A percentile compares a stretch with the other conserved stretches of the same genome.
Evolutionary conservation across 1,139 yeast species (phyloP).

Genomic region (Debaryomycetaceae sp.): DNA sequence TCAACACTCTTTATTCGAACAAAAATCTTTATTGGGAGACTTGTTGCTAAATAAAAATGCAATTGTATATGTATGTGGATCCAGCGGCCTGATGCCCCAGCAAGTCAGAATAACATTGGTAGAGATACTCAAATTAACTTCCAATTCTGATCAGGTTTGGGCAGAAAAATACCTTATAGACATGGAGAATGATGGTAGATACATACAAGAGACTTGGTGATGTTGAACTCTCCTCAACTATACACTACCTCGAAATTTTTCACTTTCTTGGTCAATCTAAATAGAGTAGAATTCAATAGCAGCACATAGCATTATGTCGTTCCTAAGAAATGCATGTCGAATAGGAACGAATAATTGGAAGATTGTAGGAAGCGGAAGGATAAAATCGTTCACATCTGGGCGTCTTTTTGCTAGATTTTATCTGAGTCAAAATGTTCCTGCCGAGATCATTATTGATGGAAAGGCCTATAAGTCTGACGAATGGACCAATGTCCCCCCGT

Average conservation of each 20-base stretch:
- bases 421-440: conserved; percentile 14
- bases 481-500: conserved; percentile 83
- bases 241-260: not conserved
- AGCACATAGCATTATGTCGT: not conserved
- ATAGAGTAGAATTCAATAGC: not conserved
- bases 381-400: not conserved
- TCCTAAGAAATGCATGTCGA: not conserved
- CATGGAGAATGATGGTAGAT: conserved; percentile 68
- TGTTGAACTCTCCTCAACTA: not conserved
- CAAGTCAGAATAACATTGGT: conserved; percentile 77
- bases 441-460: conserved; percentile 45
- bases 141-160: conserved; percentile 20
- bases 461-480: conserved; percentile 59
- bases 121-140: conserved; percentile 46
- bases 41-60: conserved; percentile 56
- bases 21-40: conserved; percentile 46
- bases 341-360: not conserved
- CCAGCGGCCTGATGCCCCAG: conserved; percentile 93
- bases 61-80: conserved; percentile 77
- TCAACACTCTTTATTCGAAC: conserved; percentile 62
- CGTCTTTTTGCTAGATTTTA: not conserved
- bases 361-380: not conserved
- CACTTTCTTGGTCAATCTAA: not conserved
- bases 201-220: conserved; percentile 91
- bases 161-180: conserved; percentile 51